phyloP scores from a whole-genome alignment of 2,329 filamentous ascomycete species.

The Colletotrichum limetticola region DNA sequence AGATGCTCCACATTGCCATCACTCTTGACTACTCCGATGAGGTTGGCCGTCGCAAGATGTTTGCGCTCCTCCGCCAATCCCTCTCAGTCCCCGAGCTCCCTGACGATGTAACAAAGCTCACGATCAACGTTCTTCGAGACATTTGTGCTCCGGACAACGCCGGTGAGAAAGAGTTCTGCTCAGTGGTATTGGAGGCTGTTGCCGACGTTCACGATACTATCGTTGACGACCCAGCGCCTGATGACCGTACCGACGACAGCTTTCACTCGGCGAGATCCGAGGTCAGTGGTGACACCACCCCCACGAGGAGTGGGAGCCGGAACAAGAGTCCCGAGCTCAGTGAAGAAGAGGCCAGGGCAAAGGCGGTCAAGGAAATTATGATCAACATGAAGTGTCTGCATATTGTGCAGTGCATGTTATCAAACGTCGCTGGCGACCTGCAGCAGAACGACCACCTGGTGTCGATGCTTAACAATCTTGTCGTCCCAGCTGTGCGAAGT shows the following conservation, averaged over 20 bases:
- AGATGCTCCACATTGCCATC: conserved; percentile 90
- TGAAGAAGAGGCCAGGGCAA: conserved; percentile 75
- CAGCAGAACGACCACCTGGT: conserved; percentile 93
- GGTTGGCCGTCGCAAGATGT: conserved; percentile 95
- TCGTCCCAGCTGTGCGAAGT: conserved; percentile 93
- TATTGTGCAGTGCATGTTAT: conserved; percentile 96
- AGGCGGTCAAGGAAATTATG: conserved; percentile 89
- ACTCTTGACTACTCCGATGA: conserved; percentile 98
- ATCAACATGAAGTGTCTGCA: conserved; percentile 99
- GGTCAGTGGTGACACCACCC: conserved; percentile 73
- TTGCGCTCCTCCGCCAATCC: conserved; percentile 85
- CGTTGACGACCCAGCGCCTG: conserved; percentile 70
- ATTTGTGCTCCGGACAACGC: conserved; percentile 81
- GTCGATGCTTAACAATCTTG: conserved; percentile 96
- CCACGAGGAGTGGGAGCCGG: conserved; percentile 58
- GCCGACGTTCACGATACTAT: conserved; percentile 98
- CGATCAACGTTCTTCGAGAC: conserved; percentile 81
- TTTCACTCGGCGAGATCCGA: conserved; percentile 95
- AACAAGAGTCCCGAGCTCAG: conserved; percentile 56
- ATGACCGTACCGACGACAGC: conserved; percentile 71
- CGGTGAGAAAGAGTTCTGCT: conserved; percentile 85
- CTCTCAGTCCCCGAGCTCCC: conserved; percentile 88
- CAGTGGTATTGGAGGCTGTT: conserved; percentile 89
- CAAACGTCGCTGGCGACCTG: conserved; percentile 88
- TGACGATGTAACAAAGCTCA: conserved; percentile 91